These are phyloP conservation scores for Chlamydomonas sp. DNA, from an alignment of 139 green algal species.

Conservation along the genomic window DNA sequence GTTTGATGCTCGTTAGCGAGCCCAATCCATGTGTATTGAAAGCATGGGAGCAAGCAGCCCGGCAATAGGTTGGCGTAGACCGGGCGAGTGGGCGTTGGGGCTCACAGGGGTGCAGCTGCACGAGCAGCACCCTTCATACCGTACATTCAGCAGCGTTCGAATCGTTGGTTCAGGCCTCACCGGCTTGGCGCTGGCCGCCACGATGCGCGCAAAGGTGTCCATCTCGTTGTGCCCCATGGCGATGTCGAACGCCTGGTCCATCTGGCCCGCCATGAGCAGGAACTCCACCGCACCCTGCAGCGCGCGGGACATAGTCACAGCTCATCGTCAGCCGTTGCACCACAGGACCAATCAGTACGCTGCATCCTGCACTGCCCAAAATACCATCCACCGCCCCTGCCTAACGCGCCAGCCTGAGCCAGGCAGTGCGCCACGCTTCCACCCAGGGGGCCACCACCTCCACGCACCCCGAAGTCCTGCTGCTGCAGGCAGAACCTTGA, in stretches of 20 bases:
- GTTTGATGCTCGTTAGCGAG: too few relatives aligned
- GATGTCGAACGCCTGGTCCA: conserved; percentile 81
- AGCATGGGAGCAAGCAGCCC: too few relatives aligned
- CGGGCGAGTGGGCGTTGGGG: too few relatives aligned
- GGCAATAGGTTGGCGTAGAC: too few relatives aligned
- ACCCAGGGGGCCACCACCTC: neutral
- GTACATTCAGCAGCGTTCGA: neutral
- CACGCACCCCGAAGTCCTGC: conserved; percentile 52
- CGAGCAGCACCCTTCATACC: neutral
- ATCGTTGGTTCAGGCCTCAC: conserved; percentile 6
- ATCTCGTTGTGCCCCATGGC: conserved; percentile 72
- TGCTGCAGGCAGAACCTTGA: conserved; percentile 60
- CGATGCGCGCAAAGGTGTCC: conserved; percentile 73
- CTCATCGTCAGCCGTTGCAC: too few relatives aligned
- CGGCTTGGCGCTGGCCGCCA: conserved; percentile 44
- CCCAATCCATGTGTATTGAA: too few relatives aligned
- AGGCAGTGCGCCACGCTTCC: too few relatives aligned
- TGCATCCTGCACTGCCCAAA: too few relatives aligned
- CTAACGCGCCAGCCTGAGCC: too few relatives aligned
- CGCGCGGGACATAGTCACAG: neutral
- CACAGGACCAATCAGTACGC: too few relatives aligned
- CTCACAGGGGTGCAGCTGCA: too few relatives aligned
- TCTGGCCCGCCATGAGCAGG: conserved; percentile 68
- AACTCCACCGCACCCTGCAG: conserved; percentile 70
- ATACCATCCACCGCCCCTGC: too few relatives aligned